Evolutionary conservation across 495 filamentous ascomycete species (phyloP), one percentile per base, ranked within the genome.

Genomic region (Lasiosphaeria hispida): DNA sequence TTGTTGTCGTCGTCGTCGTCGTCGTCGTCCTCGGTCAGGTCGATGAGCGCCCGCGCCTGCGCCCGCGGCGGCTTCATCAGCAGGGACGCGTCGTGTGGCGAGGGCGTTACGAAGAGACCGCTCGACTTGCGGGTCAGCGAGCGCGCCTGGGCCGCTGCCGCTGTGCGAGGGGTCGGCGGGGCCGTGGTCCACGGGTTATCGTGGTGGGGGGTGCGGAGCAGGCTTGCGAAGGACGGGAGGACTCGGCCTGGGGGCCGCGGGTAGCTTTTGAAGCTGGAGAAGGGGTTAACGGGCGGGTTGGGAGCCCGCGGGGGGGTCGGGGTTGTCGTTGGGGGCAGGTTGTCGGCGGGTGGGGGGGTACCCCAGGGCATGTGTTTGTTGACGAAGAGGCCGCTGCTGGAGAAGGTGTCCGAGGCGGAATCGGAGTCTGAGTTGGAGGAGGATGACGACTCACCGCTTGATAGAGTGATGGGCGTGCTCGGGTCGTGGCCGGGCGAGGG

Each of bases 81-180:
- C n/a, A n/a, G n/a, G n/a, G n/a, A n/a, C n/a, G n/a, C n/a, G n/a
- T 11, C 5, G 4, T 44, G 43, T 10, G 60, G 50, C 10, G n/a
- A 41, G 7, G 53, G 53, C 14, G 61, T 53, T 15, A 63, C 61
- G 30, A 60, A 63, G 1, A 60, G 41, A 11, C 52, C 30, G 30
- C 8, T 47, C 23, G 43, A 40, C 23, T 0, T 14, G 19, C 30
- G 49, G 5, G 30, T 53, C 35, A 3, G 14, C 6, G 35, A 52
- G 14, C 37, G 49, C 23, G 4, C 7, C 9, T 9, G 3, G 4
- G 10, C 19, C 6, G 19, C 6, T 15, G 19, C 30, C 17, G 10
- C 11, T 0, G 10, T 7, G 17, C 51, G 4, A 7, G 18, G 15
- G 7, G 8, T 3, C 10, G 10, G 52, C 10, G 19, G 38, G 17